A percentile compares a stretch with the other conserved stretches of the same genome.
Conservation (phyloP, 179 eudicot species). For the Corrigiola litoralis region DNA sequence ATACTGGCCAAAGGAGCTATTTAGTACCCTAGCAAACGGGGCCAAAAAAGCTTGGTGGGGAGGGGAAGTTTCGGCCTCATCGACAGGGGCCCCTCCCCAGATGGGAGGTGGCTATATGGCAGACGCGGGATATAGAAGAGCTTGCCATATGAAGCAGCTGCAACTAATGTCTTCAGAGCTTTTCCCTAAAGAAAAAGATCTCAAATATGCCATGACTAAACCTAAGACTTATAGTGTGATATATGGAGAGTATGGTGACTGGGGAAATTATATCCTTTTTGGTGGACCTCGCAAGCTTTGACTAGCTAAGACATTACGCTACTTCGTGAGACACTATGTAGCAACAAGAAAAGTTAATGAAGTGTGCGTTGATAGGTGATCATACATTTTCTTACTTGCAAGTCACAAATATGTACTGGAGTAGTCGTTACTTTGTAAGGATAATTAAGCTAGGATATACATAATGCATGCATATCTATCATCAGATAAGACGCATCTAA, state of each 20-base stretch:
- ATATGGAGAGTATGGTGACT: not conserved
- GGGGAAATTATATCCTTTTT: not conserved
- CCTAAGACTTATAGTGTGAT: not conserved
- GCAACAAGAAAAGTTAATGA: no score
- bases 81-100: not conserved
- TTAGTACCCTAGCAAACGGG: not conserved
- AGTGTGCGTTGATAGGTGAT: no score
- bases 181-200: not conserved
- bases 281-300: conserved; percentile 15
- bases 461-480: not conserved
- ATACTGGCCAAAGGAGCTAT: conserved; percentile 19
- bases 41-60: conserved; percentile 14
- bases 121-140: not conserved
- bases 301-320: not conserved
- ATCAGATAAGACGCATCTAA: not conserved
- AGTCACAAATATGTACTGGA: no score
- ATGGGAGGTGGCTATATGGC: conserved; percentile 13
- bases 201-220: not conserved
- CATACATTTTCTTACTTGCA: no score
- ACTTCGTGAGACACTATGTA: not conserved
- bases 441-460: no score
- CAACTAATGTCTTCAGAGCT: not conserved
- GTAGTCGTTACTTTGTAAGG: no score
- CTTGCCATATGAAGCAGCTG: not conserved
- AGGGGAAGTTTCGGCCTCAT: conserved; percentile 8